Evolutionary conservation across 192 early-diverging fungal genomes (phyloP), one percentile per base, ranked within the genome.

Genomic region (Rhizophagus clarus): DNA sequence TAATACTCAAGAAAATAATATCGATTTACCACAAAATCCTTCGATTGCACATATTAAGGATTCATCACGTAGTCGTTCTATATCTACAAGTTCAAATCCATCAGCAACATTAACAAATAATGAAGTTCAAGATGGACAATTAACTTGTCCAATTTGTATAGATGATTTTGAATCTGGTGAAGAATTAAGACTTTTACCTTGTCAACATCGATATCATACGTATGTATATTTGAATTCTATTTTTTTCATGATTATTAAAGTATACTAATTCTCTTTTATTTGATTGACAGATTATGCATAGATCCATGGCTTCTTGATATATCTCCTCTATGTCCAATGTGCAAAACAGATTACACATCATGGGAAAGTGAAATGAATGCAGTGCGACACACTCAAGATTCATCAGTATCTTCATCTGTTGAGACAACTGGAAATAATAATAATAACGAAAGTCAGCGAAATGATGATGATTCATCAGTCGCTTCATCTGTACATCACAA

Each of bases 91-190:
- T 64, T 29, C 63, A 28, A 56, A 7, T 20, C 26, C 15, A 51
- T 45, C 42, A n/a, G 42, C 42, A n/a, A 26, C 26, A 28, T 26
- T 49, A 49, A 22, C 26, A 11, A 22, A 4, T 14, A 60, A 32
- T n/a, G n/a, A 75, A 61, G 31, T 75, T 15, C 63, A 37, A 5
- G 75, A 77, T 14, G 62, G 22, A 29, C 75, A 77, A 77, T 77
- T 66, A 5, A 79, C 77, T 61, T 79, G 77, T 71, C 67, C 69
- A n/a, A 79, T 79, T 71, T 79, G 77, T 71, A 62, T 79, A 49
- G 77, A 56, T 40, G 77, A 79, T 42, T 79, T 79, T 71, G 67
- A 79, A 67, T 34, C 28, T 10, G 77, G 77, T 17, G 77, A 71
- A 51, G 68, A 79, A 79, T 61, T 79, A 61, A 47, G 77, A 40